Evolutionary conservation across 495 filamentous ascomycete species (phyloP).

Genomic region (Aspergillus funiculosus): DNA sequence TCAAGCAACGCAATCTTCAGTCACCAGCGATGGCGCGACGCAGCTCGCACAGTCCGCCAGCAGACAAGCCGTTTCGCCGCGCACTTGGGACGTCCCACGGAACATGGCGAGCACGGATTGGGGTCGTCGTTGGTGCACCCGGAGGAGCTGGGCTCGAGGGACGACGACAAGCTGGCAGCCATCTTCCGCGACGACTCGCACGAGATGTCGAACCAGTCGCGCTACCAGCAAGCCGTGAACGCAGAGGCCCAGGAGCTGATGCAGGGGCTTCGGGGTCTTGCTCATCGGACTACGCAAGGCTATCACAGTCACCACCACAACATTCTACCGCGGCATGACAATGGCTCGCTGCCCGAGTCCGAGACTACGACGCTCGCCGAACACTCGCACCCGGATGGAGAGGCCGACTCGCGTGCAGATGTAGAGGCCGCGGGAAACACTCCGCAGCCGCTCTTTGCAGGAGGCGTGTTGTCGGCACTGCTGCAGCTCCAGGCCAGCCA

Average conservation of each 20-base stretch:
- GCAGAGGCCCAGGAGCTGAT: slow-evolving; percentile 4
- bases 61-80: neutral
- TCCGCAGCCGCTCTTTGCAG: neutral
- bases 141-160: slow-evolving; percentile 6
- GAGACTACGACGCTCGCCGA: neutral
- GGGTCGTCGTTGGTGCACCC: neutral
- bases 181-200: neutral
- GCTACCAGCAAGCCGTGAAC: slow-evolving; percentile 3
- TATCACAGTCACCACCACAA: neutral
- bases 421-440: neutral
- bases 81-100: neutral
- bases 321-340: neutral
- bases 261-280: neutral
- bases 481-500: neutral
- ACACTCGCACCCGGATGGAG: neutral
- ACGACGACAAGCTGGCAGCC: slow-evolving; percentile 4
- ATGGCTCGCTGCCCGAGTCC: neutral
- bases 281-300: too few species aligned
- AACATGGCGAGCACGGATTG: neutral
- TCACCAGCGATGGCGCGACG: slow-evolving; percentile 4
- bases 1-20: too few species aligned
- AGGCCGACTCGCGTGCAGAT: neutral
- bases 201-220: neutral
- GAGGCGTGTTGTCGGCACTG: neutral
- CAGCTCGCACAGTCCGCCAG: slow-evolving; percentile 3